Evolutionary conservation across 1,284 basidiomycete genomes (phyloP), one percentile per base, ranked within the genome.

Genomic region (Limonomyces culmigenus): DNA sequence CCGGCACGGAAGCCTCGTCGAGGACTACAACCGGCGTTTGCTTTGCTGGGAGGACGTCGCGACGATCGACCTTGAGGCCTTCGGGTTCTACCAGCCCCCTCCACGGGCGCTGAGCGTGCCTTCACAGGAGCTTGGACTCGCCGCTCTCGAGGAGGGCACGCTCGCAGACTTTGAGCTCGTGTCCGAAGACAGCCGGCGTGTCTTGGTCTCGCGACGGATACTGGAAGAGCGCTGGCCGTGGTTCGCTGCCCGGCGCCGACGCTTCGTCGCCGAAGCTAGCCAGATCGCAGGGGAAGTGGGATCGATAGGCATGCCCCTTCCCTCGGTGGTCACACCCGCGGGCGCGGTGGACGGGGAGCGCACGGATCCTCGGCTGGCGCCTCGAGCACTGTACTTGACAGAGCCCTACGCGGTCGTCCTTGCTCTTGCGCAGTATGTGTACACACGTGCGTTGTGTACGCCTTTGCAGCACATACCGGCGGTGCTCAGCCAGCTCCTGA

Each of bases 31-130:
- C 51, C 74, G 83, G 33, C 77, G 87, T 16, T 66, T 92, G 3
- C 73, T 91, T 44, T 88, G 84, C 48, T 91, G 87, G 72, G 80
- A 89, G 43, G 83, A 96, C 48, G 71, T 93, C 38, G 86, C 86
- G 3, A 75, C 88, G 39, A 73, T 95, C 41, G 87, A 92, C 49
- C 63, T 95, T 25, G 91, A 95, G 56, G 80, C 89, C 0, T 92
- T 87, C 48, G 91, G 89, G 2, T 86, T 95, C 45, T 93, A 95
- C 51, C 80, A 83, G 43, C 83, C 87, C 0, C 89, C 89, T 0
- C 53, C 62, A 11, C 60, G 74, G n/a, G 64, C 65, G 37, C 58
- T 87, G 32, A 73, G 78, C 41, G 56, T 83, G 15, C 63, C 69
- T 0, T 72, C 80, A 62, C 80, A 84, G 48, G 72, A 80, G 49